Percentiles rank a stretch among this genome's conserved stretches.
Evolutionary conservation across 306 rosid species (phyloP).

Genomic region (Castanopsis chinensis): DNA sequence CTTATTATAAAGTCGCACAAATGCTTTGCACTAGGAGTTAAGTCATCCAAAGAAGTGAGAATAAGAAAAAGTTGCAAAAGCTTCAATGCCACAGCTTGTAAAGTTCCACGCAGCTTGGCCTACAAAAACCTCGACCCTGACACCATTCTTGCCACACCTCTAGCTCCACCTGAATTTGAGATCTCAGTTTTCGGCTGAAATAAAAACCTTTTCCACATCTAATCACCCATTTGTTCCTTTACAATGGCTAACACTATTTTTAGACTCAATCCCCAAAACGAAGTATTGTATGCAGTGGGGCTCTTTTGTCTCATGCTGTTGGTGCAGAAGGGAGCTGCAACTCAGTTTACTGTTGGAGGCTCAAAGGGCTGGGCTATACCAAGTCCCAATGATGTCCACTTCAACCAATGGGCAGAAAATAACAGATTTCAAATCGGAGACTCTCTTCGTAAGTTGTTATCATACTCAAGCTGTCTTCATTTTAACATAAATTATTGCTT

Average conservation of each 20-base stretch:
- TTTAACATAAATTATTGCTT: neutral
- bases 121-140: constrained; percentile 55
- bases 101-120: constrained; percentile 44
- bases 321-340: constrained; percentile 49
- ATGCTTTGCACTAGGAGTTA: constrained; percentile 76
- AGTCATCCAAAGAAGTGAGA: constrained; percentile 51
- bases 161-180: constrained; percentile 9
- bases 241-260: constrained; percentile 46
- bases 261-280: constrained; percentile 11
- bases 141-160: constrained; percentile 34
- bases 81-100: constrained; percentile 56
- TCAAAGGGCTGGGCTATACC: constrained; percentile 74
- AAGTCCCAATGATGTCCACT: constrained; percentile 41
- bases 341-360: constrained; percentile 59
- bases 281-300: constrained; percentile 33
- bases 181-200: constrained; percentile 20
- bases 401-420: constrained; percentile 76
- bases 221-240: neutral
- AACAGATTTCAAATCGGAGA: constrained; percentile 79
- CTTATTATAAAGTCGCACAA: constrained; percentile 32
- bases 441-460: constrained; percentile 53
- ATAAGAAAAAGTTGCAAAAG: constrained; percentile 57
- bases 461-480: neutral
- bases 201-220: neutral
- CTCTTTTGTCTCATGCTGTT: constrained; percentile 44